phyloP scores from a whole-genome alignment of 305 asterid species.

The Fraxinus greggii region DNA sequence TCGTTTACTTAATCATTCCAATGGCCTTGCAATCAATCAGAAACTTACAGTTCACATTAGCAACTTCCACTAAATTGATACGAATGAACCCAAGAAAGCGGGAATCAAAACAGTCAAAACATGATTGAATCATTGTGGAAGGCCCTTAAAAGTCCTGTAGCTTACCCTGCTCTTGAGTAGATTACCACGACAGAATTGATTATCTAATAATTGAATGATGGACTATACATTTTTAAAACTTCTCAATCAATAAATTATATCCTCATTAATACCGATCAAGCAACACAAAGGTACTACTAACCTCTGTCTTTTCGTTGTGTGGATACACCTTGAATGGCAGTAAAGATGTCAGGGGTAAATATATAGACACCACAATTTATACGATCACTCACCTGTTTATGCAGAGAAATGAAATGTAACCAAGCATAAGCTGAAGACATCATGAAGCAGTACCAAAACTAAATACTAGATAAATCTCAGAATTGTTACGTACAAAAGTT shows the following conservation, averaged over 20 bases:
- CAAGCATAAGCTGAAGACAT: background rate
- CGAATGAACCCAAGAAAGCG: background rate
- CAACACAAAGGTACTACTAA: conserved; percentile 21
- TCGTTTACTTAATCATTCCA: background rate
- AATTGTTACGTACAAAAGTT: conserved; percentile 63
- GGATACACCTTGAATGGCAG: conserved; percentile 80
- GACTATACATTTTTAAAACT: background rate
- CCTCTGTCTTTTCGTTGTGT: conserved; percentile 86
- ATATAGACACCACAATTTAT: conserved; percentile 87
- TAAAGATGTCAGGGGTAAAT: conserved; percentile 77
- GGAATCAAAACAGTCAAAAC: background rate
- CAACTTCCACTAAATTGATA: background rate
- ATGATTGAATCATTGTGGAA: background rate
- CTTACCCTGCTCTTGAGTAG: background rate
- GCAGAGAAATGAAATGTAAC: background rate
- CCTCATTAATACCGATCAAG: background rate
- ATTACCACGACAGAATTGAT: background rate
- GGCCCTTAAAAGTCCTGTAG: background rate
- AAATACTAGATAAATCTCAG: background rate
- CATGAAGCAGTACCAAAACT: conserved; percentile 1
- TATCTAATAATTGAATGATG: background rate
- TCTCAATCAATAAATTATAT: background rate
- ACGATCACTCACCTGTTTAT: conserved; percentile 77
- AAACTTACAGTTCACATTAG: background rate
- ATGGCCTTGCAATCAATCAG: background rate